A percentile compares a stretch with the other conserved stretches of the same genome.
Evolutionary conservation across 768 basidiomycete species (phyloP).

Genomic region (Pleurotus platypus): DNA sequence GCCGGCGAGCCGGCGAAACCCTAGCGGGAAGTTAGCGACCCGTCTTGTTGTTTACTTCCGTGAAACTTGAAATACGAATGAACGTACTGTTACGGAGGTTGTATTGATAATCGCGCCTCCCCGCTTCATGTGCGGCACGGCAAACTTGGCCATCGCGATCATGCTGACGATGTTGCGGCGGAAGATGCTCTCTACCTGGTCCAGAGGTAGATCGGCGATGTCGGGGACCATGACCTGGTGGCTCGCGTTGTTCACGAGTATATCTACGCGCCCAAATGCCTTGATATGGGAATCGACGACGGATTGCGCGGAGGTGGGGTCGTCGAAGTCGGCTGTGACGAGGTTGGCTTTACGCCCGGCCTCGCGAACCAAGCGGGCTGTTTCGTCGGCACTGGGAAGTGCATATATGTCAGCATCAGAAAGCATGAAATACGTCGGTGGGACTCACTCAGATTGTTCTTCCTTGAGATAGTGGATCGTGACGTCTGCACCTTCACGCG

Average conservation of each 20-base stretch:
- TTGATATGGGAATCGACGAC: conserved; percentile 46
- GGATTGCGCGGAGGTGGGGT: conserved; percentile 34
- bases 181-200: conserved; percentile 53
- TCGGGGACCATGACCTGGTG: conserved; percentile 43
- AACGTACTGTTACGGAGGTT: conserved; percentile 46
- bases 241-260: conserved; percentile 60
- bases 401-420: not conserved
- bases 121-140: conserved; percentile 55
- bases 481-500: conserved; percentile 50
- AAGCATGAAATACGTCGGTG: not conserved
- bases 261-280: conserved; percentile 42
- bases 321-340: conserved; percentile 39
- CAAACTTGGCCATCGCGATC: conserved; percentile 54
- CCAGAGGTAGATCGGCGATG: conserved; percentile 46
- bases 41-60: no score
- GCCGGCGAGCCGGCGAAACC: conserved; percentile 14
- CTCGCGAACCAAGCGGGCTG: conserved; percentile 44
- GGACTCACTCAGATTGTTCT: conserved; percentile 41
- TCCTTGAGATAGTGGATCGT: conserved; percentile 52
- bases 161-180: conserved; percentile 55
- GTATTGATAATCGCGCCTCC: conserved; percentile 62
- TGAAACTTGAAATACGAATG: not conserved
- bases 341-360: conserved; percentile 31
- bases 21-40: not conserved
- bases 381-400: conserved; percentile 33